Evolutionary conservation across 768 basidiomycete species (phyloP).

Genomic region (Mycena rosella): DNA sequence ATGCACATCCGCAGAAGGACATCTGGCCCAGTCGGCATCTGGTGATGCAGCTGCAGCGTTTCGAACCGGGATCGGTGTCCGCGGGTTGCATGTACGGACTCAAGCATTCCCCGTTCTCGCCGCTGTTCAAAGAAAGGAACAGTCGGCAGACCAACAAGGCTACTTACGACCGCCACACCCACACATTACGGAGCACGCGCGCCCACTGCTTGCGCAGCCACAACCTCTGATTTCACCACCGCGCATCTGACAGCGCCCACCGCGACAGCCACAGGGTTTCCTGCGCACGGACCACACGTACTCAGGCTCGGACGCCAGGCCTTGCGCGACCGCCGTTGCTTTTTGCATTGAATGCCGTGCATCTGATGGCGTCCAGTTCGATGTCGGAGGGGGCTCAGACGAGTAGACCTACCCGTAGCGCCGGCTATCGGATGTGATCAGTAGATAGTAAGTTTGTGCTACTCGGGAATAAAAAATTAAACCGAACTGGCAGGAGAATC

Average conservation of each 20-base stretch:
- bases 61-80: neutral
- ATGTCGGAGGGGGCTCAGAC: conserved; percentile 5
- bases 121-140: neutral
- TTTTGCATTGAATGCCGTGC: neutral
- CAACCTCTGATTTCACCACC: conserved; percentile 19
- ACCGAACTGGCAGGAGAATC: conserved; percentile 21
- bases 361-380: neutral
- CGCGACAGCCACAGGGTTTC: conserved; percentile 11
- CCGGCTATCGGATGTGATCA: neutral
- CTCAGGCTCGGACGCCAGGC: conserved; percentile 1
- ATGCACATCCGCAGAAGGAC: conserved; percentile 5
- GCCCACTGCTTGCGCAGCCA: conserved; percentile 15
- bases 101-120: conserved; percentile 17
- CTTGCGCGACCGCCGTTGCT: conserved; percentile 1
- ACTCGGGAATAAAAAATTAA: too few relatives aligned
- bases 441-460: neutral
- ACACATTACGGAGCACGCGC: conserved; percentile 12
- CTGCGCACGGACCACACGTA: conserved; percentile 16
- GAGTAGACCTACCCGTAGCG: conserved; percentile 10
- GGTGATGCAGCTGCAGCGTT: conserved; percentile 1
- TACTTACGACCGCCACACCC: conserved; percentile 15
- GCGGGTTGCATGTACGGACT: conserved; percentile 17
- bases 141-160: too few relatives aligned
- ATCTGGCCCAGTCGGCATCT: neutral
- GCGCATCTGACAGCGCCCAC: conserved; percentile 16